Evolutionary conservation across 176 grass and related monocot genomes (phyloP).

Genomic region (Raddia guianensis): DNA sequence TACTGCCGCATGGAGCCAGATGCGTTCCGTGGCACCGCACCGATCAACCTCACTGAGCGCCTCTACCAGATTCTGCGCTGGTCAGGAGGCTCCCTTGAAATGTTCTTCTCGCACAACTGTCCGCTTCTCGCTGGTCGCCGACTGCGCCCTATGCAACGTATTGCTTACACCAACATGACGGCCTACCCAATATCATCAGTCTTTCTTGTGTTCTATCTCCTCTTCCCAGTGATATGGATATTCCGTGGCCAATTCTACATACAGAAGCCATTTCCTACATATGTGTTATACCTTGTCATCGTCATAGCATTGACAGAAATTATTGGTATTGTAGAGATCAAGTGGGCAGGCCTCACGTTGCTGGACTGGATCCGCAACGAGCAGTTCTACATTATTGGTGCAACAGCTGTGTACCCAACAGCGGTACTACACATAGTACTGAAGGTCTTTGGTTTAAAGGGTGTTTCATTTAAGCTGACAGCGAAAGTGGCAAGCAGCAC

Average conservation of each 20-base stretch:
- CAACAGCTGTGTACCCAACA: conserved; percentile 53
- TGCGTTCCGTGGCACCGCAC: conserved; percentile 53
- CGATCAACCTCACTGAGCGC: conserved; percentile 59
- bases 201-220: conserved; percentile 55
- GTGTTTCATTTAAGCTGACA: conserved; percentile 56
- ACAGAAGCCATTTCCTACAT: conserved; percentile 59
- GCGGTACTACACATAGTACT: conserved; percentile 51
- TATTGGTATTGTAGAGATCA: conserved; percentile 50
- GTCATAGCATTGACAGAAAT: conserved; percentile 44
- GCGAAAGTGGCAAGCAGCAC: conserved; percentile 37
- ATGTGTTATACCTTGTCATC: conserved; percentile 46
- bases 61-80: conserved; percentile 58
- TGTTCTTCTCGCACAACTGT: conserved; percentile 52
- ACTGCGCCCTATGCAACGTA: conserved; percentile 43
- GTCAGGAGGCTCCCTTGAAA: conserved; percentile 57
- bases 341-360: conserved; percentile 51
- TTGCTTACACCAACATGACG: conserved; percentile 61
- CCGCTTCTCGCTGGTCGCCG: conserved; percentile 46
- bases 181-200: conserved; percentile 51
- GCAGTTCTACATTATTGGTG: conserved; percentile 63
- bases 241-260: conserved; percentile 57
- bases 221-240: conserved; percentile 58
- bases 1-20: conserved; percentile 59
- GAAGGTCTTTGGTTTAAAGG: conserved; percentile 48
- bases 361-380: conserved; percentile 61